Evolutionary conservation across 2,329 filamentous ascomycete genomes (phyloP), one percentile per base, ranked within the genome.

Genomic region (Botryosphaeria agaves): DNA sequence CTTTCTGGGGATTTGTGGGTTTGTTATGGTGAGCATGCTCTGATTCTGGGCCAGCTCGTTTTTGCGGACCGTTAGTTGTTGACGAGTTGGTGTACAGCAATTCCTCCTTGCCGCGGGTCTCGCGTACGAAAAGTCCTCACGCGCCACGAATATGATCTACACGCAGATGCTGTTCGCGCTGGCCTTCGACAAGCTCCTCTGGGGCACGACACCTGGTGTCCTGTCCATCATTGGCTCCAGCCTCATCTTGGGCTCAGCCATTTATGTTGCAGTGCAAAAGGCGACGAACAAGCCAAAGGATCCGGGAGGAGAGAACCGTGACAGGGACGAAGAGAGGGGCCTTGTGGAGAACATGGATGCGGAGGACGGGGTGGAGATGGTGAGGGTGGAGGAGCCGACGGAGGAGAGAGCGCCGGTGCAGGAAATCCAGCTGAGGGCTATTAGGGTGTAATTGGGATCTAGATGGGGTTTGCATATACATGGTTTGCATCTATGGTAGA

Each of bases 61-160:
- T n/a, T n/a, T n/a, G n/a, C n/a, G n/a, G n/a, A n/a, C n/a, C n/a
- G n/a, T n/a, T n/a, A n/a, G n/a, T n/a, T n/a, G n/a, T n/a, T n/a
- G n/a, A n/a, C n/a, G n/a, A n/a, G n/a, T n/a, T n/a, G n/a, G 1
- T 23, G 8, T 5, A 7, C 28, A 62, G 59, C 85, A 93, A 64
- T 83, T 83, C 40, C 62, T 91, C n/a, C 58, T 91, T 12, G 89
- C 84, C 1, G 67, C 71, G 1, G 83, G 82, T 0, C 55, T 94
- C 28, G 63, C 76, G 15, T 71, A 76, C 36, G 78, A 85, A 44
- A 76, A 76, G 37, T 66, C 64, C 1, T 56, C 57, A 3, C 59
- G 68, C 14, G 72, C 70, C 2, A 76, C 70, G 0, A 72, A 70
- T 32, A 76, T 78, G 70, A 57, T 74, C 0, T 80, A 79, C 44